Percentiles rank a stretch among this genome's conserved stretches.
phyloP scores from a whole-genome alignment of 768 basidiomycete species.

The Podaxis mareebaensis region DNA sequence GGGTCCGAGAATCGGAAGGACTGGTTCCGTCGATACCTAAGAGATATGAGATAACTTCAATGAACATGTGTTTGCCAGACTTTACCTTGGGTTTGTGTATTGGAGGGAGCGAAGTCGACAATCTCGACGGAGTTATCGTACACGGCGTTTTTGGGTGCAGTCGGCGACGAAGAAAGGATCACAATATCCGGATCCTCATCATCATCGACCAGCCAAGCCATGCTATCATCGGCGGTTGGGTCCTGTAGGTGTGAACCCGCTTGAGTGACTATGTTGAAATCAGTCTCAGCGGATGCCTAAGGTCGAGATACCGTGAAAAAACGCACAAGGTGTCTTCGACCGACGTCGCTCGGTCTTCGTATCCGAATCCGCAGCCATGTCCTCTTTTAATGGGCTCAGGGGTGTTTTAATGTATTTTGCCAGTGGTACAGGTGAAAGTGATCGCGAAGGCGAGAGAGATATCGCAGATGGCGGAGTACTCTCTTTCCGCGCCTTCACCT shows the following conservation, averaged over 20 bases:
- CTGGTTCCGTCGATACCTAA: background rate
- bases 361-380: background rate
- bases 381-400: constrained; percentile 1
- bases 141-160: constrained; percentile 16
- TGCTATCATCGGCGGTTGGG: constrained; percentile 35
- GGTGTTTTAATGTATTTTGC: background rate
- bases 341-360: background rate
- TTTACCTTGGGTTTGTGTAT: background rate
- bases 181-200: constrained; percentile 62
- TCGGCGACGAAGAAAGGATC: constrained; percentile 54
- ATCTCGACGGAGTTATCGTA: constrained; percentile 30
- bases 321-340: constrained; percentile 7
- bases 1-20: background rate
- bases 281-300: background rate
- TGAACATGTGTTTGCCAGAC: background rate
- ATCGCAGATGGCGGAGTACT: background rate
- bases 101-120: constrained; percentile 15
- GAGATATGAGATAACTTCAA: background rate
- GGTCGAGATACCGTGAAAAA: background rate
- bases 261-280: background rate
- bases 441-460: background rate
- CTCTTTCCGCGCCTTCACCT: background rate
- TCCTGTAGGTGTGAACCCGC: constrained; percentile 2
- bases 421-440: background rate
- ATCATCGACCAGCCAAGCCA: constrained; percentile 67